Conservation (phyloP, 2,329 filamentous ascomycete genomes). For the Ophiostoma fasciatum region DNA sequence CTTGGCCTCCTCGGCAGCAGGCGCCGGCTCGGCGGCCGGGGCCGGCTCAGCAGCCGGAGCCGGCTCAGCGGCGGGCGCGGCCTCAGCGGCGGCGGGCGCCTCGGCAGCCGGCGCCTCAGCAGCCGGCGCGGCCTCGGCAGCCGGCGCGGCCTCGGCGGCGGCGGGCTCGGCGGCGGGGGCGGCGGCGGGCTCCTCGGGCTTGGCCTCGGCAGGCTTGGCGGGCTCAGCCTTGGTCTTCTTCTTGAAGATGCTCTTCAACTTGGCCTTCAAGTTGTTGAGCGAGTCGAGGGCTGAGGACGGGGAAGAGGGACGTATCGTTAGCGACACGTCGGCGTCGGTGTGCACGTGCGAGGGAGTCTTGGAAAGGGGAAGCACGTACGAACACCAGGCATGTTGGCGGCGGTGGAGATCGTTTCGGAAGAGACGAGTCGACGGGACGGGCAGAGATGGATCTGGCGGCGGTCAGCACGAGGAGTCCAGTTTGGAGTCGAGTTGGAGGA, state of each 20-base stretch:
- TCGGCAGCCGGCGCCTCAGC: slow-evolving; percentile 7
- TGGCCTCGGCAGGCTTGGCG: slow-evolving; percentile 2
- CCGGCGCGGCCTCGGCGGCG: slow-evolving; percentile 16
- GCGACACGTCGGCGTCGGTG: too few relatives aligned
- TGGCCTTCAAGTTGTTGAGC: slow-evolving; percentile 39
- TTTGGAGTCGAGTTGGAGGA: too few relatives aligned
- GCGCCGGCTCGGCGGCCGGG: slow-evolving; percentile 5
- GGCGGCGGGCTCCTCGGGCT: slow-evolving; percentile 5
- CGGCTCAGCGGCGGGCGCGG: slow-evolving; percentile 5
- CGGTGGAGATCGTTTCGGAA: not conserved
- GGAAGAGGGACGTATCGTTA: slow-evolving; percentile 1
- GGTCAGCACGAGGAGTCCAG: too few relatives aligned
- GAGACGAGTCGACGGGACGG: not conserved
- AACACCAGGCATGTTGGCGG: slow-evolving; percentile 35
- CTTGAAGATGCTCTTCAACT: slow-evolving; percentile 39
- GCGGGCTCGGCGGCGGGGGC: slow-evolving; percentile 13
- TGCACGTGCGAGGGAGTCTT: not conserved
- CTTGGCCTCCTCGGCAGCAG: slow-evolving; percentile 15
- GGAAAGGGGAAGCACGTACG: slow-evolving; percentile 24
- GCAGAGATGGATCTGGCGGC: not conserved
- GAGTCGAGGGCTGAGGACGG: slow-evolving; percentile 28
- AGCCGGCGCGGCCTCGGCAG: slow-evolving; percentile 15
- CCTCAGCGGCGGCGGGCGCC: slow-evolving; percentile 1
- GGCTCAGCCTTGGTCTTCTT: slow-evolving; percentile 22
- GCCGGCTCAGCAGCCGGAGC: slow-evolving; percentile 2